Conservation (phyloP, 2,329 filamentous ascomycete genomes). For the Scedosporium aurantiacum region DNA sequence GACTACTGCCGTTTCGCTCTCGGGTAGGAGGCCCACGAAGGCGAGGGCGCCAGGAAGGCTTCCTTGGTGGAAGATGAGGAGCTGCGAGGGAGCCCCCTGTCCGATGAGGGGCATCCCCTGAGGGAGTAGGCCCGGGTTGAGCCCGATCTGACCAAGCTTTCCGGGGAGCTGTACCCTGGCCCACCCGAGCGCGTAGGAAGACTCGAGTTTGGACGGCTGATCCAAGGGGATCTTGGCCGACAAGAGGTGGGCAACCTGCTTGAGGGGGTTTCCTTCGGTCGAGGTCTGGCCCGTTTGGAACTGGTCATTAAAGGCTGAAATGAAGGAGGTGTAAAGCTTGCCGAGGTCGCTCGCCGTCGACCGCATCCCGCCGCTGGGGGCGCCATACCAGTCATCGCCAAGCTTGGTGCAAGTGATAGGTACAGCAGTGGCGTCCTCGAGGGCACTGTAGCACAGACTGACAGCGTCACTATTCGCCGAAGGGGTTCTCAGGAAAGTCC, state of each 20-base stretch:
- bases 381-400: neutral
- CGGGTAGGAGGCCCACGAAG: conserved; percentile 7
- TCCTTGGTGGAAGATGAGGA: conserved; percentile 8
- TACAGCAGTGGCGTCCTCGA: neutral
- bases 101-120: conserved; percentile 7
- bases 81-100: neutral
- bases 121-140: conserved; percentile 7
- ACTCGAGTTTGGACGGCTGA: neutral
- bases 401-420: neutral
- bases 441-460: neutral
- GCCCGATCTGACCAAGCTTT: conserved; percentile 6
- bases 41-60: conserved; percentile 6
- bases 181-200: conserved; percentile 7
- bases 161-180: conserved; percentile 7
- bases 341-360: conserved; percentile 6
- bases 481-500: conserved; percentile 10
- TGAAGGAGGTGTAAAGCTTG: conserved; percentile 7
- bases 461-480: neutral
- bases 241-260: conserved; percentile 1
- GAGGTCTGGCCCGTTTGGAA: neutral
- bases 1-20: conserved; percentile 4
- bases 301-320: conserved; percentile 2
- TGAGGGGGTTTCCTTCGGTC: neutral
- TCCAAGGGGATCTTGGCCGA: neutral
- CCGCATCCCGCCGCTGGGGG: conserved; percentile 3